Conservation (phyloP, 768 basidiomycete genomes). For the Lactarius vividus region DNA sequence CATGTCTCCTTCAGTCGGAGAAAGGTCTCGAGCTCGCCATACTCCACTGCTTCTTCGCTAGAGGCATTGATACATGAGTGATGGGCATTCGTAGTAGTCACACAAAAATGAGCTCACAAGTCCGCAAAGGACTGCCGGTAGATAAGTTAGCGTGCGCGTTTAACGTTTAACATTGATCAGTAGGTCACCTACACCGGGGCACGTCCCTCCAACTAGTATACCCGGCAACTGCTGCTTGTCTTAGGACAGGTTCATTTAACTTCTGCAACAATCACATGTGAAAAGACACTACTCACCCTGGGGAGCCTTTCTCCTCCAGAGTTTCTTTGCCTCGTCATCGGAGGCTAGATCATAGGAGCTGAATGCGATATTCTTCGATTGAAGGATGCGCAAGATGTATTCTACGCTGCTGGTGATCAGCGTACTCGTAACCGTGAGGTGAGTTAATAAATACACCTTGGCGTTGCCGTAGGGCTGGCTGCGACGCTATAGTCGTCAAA, state of each 20-base stretch:
- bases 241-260: conserved; percentile 32
- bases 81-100: conserved; percentile 8
- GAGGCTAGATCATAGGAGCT: conserved; percentile 83
- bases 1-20: conserved; percentile 71
- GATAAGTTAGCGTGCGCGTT: conserved; percentile 12
- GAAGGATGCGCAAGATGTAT: conserved; percentile 76
- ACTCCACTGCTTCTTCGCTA: conserved; percentile 86
- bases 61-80: neutral
- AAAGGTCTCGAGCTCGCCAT: conserved; percentile 65
- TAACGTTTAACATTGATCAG: neutral
- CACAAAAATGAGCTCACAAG: conserved; percentile 51
- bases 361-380: conserved; percentile 83
- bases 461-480: conserved; percentile 70
- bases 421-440: neutral
- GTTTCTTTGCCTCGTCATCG: conserved; percentile 71
- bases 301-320: conserved; percentile 84
- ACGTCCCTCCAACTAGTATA: conserved; percentile 73
- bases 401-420: conserved; percentile 43
- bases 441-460: conserved; percentile 49
- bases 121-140: conserved; percentile 60
- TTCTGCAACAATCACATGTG: conserved; percentile 1
- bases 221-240: conserved; percentile 86
- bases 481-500: conserved; percentile 85
- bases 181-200: conserved; percentile 57
- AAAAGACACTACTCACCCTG: conserved; percentile 41